A percentile compares a stretch with the other conserved stretches of the same genome.
Evolutionary conservation across 768 basidiomycete species (phyloP).

Genomic region (Xerocomellus dryophilus): DNA sequence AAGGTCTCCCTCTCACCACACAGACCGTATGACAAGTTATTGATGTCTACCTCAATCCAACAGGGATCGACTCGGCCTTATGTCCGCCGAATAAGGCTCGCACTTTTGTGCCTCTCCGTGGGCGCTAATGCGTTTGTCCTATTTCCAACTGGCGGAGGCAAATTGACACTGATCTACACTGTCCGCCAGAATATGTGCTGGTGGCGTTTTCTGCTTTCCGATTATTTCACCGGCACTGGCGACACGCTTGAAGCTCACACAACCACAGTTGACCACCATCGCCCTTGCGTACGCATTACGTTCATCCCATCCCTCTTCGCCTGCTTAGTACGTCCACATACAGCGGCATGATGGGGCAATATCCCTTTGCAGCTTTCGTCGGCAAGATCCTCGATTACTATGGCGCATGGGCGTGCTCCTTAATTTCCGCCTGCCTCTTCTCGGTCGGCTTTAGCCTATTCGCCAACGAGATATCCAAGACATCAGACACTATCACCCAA

Average conservation of each 20-base stretch:
- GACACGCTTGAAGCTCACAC: constrained; percentile 57
- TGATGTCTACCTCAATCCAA: constrained; percentile 13
- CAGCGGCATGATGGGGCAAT: constrained; percentile 83
- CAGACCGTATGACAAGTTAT: neutral
- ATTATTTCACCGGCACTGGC: constrained; percentile 65
- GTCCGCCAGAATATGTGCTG: constrained; percentile 59
- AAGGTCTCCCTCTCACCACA: neutral
- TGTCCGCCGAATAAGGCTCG: constrained; percentile 26
- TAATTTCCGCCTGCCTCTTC: constrained; percentile 58
- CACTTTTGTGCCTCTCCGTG: constrained; percentile 50
- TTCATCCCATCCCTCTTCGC: neutral
- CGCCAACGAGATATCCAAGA: constrained; percentile 51
- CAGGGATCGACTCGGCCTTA: constrained; percentile 5
- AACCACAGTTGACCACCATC: constrained; percentile 77
- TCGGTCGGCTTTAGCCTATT: constrained; percentile 60
- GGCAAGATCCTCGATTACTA: constrained; percentile 66
- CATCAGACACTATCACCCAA: constrained; percentile 37
- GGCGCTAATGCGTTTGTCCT: constrained; percentile 59
- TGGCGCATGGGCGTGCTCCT: constrained; percentile 67
- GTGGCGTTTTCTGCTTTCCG: constrained; percentile 80
- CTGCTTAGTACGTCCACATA: neutral
- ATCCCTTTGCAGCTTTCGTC: constrained; percentile 67
- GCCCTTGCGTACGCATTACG: constrained; percentile 66
- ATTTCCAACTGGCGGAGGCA: neutral
- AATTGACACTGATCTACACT: neutral